These are phyloP conservation scores for Phytophthora sansomeana DNA, from an alignment of 352 stramenopile species.

Conservation along the genomic window DNA sequence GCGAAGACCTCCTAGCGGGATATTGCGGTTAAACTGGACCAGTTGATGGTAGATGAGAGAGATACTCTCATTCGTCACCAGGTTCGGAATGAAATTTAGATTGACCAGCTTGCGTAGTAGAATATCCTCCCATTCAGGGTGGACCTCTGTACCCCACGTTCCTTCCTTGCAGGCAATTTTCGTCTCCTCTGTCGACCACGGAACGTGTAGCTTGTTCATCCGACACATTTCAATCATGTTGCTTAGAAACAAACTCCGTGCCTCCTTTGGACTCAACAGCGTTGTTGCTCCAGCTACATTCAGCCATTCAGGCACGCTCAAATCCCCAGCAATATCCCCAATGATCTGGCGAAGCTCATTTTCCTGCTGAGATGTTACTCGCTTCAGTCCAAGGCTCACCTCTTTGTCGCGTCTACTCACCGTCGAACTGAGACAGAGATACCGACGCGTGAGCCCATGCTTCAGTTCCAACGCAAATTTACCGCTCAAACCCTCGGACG, in stretches of 20 bases:
- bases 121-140: slow-evolving; percentile 87
- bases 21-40: slow-evolving; percentile 90
- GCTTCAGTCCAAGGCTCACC: slow-evolving; percentile 74
- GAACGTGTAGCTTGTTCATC: slow-evolving; percentile 90
- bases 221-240: slow-evolving; percentile 91
- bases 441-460: slow-evolving; percentile 79
- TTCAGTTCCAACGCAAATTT: slow-evolving; percentile 90
- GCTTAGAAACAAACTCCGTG: slow-evolving; percentile 80
- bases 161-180: slow-evolving; percentile 88
- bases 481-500: slow-evolving; percentile 67
- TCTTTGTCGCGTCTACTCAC: slow-evolving; percentile 77
- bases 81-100: slow-evolving; percentile 81
- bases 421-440: slow-evolving; percentile 71
- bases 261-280: slow-evolving; percentile 79
- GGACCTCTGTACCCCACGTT: slow-evolving; percentile 82
- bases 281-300: slow-evolving; percentile 78
- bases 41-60: slow-evolving; percentile 78
- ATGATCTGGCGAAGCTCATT: slow-evolving; percentile 78
- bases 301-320: slow-evolving; percentile 68
- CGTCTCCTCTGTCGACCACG: slow-evolving; percentile 89
- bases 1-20: slow-evolving; percentile 73
- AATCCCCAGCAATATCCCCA: slow-evolving; percentile 73
- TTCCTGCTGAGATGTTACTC: slow-evolving; percentile 60
- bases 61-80: slow-evolving; percentile 82
- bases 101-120: slow-evolving; percentile 84